Percentiles rank a stretch among this genome's conserved stretches.
These are phyloP conservation scores for Verticillium longisporum DNA, from an alignment of 2,329 filamentous ascomycete species.

Conservation along the genomic window DNA sequence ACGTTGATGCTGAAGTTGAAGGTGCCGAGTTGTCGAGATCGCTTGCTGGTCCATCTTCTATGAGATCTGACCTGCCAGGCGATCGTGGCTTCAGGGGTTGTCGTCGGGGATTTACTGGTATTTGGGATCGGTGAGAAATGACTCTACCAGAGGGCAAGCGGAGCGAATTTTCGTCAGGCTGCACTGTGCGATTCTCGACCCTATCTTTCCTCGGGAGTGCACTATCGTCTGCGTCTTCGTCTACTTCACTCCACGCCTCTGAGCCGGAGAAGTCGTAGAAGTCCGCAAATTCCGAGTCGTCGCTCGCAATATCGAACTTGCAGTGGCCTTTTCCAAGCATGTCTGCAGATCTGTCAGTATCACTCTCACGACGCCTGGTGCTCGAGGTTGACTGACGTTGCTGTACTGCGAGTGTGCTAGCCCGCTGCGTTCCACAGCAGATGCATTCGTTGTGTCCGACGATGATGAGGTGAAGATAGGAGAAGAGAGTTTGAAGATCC, in stretches of 20 bases:
- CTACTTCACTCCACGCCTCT: slow-evolving; percentile 4
- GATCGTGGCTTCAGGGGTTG: not conserved
- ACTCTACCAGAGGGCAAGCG: slow-evolving; percentile 28
- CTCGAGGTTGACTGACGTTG: slow-evolving; percentile 23
- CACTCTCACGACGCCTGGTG: too few relatives aligned
- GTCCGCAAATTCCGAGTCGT: slow-evolving; percentile 29
- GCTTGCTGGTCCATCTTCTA: not conserved
- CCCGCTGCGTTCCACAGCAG: slow-evolving; percentile 36
- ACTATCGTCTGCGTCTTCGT: not conserved
- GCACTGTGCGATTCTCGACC: not conserved
- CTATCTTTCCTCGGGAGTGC: not conserved
- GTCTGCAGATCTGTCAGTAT: slow-evolving; percentile 14
- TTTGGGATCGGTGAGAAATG: slow-evolving; percentile 18
- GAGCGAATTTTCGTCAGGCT: slow-evolving; percentile 20
- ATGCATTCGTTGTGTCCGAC: slow-evolving; percentile 42
- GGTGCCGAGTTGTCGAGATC: not conserved
- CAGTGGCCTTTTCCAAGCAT: slow-evolving; percentile 44
- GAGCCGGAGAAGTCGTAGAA: slow-evolving; percentile 27
- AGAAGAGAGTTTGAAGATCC: slow-evolving; percentile 38
- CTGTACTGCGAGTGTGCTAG: slow-evolving; percentile 35
- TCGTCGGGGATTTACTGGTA: not conserved
- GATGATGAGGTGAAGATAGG: slow-evolving; percentile 41
- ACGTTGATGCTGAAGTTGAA: too few relatives aligned
- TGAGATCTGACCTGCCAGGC: not conserved
- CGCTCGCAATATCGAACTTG: slow-evolving; percentile 26